phyloP scores from a whole-genome alignment of 2,329 filamentous ascomycete genomes.

The Fusarium sp. region DNA sequence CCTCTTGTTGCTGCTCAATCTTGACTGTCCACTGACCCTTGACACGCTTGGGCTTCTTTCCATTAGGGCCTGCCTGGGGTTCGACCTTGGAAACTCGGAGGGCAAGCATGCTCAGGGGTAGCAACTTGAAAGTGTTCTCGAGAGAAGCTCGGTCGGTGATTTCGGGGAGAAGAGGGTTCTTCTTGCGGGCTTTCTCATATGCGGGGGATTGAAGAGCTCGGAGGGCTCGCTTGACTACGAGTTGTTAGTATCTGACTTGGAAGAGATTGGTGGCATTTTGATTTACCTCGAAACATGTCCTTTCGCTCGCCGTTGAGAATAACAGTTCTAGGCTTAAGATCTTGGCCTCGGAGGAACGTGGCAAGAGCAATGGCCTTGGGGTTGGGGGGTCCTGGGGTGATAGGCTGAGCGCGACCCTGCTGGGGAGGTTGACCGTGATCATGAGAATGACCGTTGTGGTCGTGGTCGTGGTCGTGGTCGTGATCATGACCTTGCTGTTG shows the following conservation, averaged over 20 bases:
- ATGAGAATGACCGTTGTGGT: constrained; percentile 19
- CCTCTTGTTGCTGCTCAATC: constrained; percentile 96
- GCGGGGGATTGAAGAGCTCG: constrained; percentile 88
- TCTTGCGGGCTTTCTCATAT: constrained; percentile 88
- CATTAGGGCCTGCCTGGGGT: constrained; percentile 71
- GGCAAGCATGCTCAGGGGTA: constrained; percentile 93
- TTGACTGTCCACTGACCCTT: constrained; percentile 97
- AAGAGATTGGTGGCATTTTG: not conserved
- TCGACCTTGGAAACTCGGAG: constrained; percentile 84
- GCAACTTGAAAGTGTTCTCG: constrained; percentile 93
- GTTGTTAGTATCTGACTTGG: constrained; percentile 9
- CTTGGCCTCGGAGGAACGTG: constrained; percentile 84
- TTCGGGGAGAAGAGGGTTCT: constrained; percentile 88
- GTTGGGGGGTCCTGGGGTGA: constrained; percentile 83
- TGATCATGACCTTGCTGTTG: constrained; percentile 54
- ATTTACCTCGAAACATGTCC: constrained; percentile 93
- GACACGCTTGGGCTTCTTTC: constrained; percentile 84
- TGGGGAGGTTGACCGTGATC: constrained; percentile 44
- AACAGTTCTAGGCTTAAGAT: constrained; percentile 89
- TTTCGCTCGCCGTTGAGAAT: constrained; percentile 97
- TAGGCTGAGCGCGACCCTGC: constrained; percentile 70
- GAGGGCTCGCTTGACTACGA: constrained; percentile 90
- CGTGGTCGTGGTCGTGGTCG: constrained; percentile 15
- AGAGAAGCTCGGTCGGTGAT: constrained; percentile 89
- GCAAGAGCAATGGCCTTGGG: constrained; percentile 90